phyloP scores from a whole-genome alignment of 164 flowering plant genomes.

The Houttuynia cordata region DNA sequence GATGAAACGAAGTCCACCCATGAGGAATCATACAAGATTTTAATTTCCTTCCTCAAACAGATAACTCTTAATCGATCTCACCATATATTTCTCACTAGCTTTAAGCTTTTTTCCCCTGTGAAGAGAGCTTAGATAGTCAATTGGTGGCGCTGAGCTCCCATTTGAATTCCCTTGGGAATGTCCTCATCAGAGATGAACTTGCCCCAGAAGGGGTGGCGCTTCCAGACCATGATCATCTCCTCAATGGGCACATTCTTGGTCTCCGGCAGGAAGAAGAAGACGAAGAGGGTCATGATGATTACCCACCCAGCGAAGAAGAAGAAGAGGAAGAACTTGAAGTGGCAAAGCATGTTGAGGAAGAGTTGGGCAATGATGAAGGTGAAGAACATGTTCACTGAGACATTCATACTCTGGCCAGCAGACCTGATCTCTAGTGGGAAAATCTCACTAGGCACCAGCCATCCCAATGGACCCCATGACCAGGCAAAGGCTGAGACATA shows the following conservation, averaged over 20 bases:
- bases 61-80: too few relatives aligned
- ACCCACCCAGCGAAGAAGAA: slow-evolving; percentile 41
- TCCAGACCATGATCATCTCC: slow-evolving; percentile 2
- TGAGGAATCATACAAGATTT: too few relatives aligned
- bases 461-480: slow-evolving; percentile 5
- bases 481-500: slow-evolving; percentile 3
- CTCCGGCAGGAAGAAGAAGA: slow-evolving; percentile 2
- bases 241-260: slow-evolving; percentile 8
- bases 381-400: slow-evolving; percentile 42
- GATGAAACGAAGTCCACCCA: too few relatives aligned
- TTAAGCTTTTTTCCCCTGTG: too few relatives aligned
- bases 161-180: too few relatives aligned
- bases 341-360: slow-evolving; percentile 3
- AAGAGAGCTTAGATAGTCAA: too few relatives aligned
- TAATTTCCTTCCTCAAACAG: too few relatives aligned
- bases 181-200: neutral
- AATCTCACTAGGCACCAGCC: slow-evolving; percentile 42
- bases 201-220: slow-evolving; percentile 3
- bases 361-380: slow-evolving; percentile 18
- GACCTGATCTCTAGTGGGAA: slow-evolving; percentile 39
- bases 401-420: slow-evolving; percentile 4
- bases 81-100: too few relatives aligned
- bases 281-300: slow-evolving; percentile 1
- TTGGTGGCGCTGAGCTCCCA: too few relatives aligned
- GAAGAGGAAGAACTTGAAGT: slow-evolving; percentile 47